Conservation (phyloP, 1,139 yeast species). For the Pichia sp. region DNA sequence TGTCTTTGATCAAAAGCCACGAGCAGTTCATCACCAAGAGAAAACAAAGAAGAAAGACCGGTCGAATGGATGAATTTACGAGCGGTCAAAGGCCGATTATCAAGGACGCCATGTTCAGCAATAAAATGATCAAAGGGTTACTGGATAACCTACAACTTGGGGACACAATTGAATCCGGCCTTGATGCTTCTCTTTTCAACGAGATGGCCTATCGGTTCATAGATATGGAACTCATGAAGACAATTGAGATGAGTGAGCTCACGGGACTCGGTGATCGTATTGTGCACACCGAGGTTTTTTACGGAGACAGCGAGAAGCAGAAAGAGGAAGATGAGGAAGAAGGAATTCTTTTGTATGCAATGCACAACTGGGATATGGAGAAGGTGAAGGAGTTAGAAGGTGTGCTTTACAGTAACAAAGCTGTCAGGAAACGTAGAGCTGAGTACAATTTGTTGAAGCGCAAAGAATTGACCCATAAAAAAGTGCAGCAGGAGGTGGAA, state of each 20-base stretch:
- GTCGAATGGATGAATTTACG: not conserved
- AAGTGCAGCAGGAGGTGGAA: not conserved
- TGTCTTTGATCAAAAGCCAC: slow-evolving; percentile 14
- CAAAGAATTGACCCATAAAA: not conserved
- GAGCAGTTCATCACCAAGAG: slow-evolving; percentile 10
- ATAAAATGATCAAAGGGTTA: slow-evolving; percentile 19
- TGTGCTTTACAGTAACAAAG: slow-evolving; percentile 23
- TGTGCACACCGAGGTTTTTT: slow-evolving; percentile 10
- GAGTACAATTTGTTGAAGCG: not conserved
- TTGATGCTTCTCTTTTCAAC: slow-evolving; percentile 18
- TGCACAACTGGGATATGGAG: slow-evolving; percentile 28
- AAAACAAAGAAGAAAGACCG: not conserved
- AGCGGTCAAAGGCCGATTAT: not conserved
- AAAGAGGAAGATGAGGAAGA: slow-evolving; percentile 16
- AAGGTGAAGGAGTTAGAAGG: slow-evolving; percentile 27
- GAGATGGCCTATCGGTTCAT: slow-evolving; percentile 34
- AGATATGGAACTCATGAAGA: slow-evolving; percentile 32
- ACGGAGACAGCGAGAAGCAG: not conserved
- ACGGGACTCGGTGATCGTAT: slow-evolving; percentile 11
- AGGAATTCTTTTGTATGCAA: slow-evolving; percentile 21
- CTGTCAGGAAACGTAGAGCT: slow-evolving; percentile 3
- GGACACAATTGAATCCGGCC: not conserved
- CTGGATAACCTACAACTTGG: slow-evolving; percentile 19
- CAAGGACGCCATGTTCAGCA: slow-evolving; percentile 14
- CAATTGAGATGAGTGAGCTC: slow-evolving; percentile 16